Base-by-base conservation (phyloP, 805 yeast species). In the Candida taoyuanica region DNA sequence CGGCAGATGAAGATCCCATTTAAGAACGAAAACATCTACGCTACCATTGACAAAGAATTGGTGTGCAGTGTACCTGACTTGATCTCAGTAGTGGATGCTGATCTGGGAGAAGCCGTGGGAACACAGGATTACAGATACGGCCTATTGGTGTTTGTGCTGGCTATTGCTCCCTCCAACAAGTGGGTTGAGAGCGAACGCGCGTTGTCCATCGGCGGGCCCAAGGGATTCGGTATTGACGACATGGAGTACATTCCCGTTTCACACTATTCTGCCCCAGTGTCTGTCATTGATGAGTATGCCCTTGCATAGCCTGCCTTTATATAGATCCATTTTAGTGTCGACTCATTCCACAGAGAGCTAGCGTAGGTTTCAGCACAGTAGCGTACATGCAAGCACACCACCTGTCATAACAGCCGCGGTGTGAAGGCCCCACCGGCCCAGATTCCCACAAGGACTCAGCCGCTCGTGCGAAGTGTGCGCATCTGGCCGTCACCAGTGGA, bases 41-140 rank as follows among this genome's bases (percentile, higher is more conserved):
- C 67, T 18, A 56, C 53, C 35, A 18, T 58, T 16, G 41, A 51
- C 26, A 47, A 46, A 19, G 49, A 58, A 37, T 49, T 60, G 13
- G 58, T 67, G 9, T 58, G 66, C 38, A 55, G 69, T 6, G 74
- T 68, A 28, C 75, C 75, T 13, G 74, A 70, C 46, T 44, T 70
- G 37, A 67, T 70, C 43, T 47, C 72, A 2, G 70, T 70, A 6
- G 47, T 63, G 34, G 71, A 69, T 47, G 50, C 62, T 7, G 69
- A 66, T 29, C 55, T 62, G 20, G 73, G 73, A 26, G 72, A 66
- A 39, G 73, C 73, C 12, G 63, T 68, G 9, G 74, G 74, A 7
- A 68, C 73, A 2, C 71, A 67, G 15, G 74, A 70, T 25, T 70
- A 67, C 47, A 47, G 71, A 30, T 68, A 68, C 44, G 73, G 74